Conservation (phyloP, 148 eudicot species). For the Drosera capensis region DNA sequence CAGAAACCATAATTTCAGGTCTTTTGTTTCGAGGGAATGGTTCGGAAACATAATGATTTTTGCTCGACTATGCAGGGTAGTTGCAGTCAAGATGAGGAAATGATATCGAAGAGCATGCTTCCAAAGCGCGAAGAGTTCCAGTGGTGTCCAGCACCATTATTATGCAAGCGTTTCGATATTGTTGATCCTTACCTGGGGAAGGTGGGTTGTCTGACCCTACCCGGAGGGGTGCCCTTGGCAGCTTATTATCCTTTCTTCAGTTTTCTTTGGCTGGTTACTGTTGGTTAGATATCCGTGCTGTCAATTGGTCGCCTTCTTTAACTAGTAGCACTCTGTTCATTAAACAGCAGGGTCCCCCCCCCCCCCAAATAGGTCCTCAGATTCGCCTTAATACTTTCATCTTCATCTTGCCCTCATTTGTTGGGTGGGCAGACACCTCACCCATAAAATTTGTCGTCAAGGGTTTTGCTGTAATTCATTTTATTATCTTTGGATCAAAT, state of each 20-base stretch:
- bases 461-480: too few relatives aligned
- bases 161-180: slow-evolving; percentile 91
- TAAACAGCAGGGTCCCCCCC: too few relatives aligned
- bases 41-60: slow-evolving; percentile 3
- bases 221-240: neutral
- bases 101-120: slow-evolving; percentile 26
- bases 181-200: slow-evolving; percentile 84
- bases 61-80: slow-evolving; percentile 21
- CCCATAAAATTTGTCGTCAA: too few relatives aligned
- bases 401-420: too few relatives aligned
- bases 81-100: slow-evolving; percentile 28
- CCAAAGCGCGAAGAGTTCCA: slow-evolving; percentile 80
- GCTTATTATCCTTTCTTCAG: neutral
- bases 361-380: too few relatives aligned
- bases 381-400: too few relatives aligned
- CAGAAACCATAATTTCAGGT: slow-evolving; percentile 3
- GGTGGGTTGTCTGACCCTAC: slow-evolving; percentile 19
- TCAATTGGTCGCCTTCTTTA: too few relatives aligned
- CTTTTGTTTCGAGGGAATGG: neutral
- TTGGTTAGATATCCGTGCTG: too few relatives aligned
- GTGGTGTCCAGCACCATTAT: slow-evolving; percentile 82
- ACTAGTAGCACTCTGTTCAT: too few relatives aligned
- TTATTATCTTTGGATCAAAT: too few relatives aligned
- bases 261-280: neutral
- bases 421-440: too few relatives aligned